Evolutionary conservation across 1,139 yeast genomes (phyloP), one percentile per base, ranked within the genome.

Genomic region (Hansenula sp.): DNA sequence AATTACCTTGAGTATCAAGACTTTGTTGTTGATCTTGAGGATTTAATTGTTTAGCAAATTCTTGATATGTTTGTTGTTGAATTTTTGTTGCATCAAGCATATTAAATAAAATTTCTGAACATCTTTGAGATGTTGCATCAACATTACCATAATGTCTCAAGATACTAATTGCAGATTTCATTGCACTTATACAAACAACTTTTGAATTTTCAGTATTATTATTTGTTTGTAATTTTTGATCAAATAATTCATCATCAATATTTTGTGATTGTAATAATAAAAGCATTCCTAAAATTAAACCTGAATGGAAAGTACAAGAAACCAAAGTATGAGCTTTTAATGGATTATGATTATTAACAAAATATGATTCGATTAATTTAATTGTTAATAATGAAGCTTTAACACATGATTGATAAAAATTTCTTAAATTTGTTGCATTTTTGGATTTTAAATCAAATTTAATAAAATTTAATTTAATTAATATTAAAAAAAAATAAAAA

Each of bases 321-420:
- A 58, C 50, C 39, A 62, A 44, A 25, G 55, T 44, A 33, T 60
- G 47, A 6, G 66, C 65, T 39, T 62, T 56, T 34, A 59, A 50
- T 13, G 69, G 68, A 26, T 61, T 65, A 21, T 59, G 48, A 37
- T 59, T 56, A 25, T 47, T 50, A 20, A 43, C 42, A 38, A 53
- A 53, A 22, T 54, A 51, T 17, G 53, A 59, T 40, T 63, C 61
- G 33, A 63, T 59, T 29, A 67, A 48, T 38, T 62, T 61, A 26
- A 66, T 60, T n/a, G 62, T 57, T 28, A 67, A 52, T n/a, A 66
- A 50, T 6, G 71, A 60, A 3, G 70, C 57, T 41, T 65, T 67
- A 33, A 65, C 62, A 46, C 71, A 66, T 2, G 70, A 63, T 14
- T 62, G 60, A 44, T 62, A 62, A 41, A 59, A 64, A 37, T 56